Conservation (phyloP, 2,329 filamentous ascomycete species). For the Westerdykella aurantiaca region DNA sequence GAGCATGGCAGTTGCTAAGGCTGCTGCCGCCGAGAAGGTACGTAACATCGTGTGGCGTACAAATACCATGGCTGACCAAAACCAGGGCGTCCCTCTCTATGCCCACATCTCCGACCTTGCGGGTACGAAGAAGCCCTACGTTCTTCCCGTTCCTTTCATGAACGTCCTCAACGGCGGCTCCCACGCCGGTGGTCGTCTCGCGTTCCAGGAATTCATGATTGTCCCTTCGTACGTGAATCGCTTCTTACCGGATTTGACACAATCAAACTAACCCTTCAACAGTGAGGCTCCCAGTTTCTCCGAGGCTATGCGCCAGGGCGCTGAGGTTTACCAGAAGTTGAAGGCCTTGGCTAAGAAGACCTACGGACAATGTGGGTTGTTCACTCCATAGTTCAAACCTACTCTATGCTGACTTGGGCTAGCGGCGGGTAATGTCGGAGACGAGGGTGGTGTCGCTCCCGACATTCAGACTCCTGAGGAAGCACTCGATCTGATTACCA, state of each 20-base stretch:
- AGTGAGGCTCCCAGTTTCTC: constrained; percentile 83
- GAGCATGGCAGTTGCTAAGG: constrained; percentile 55
- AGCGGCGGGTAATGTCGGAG: constrained; percentile 91
- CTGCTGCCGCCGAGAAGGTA: constrained; percentile 50
- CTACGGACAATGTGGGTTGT: constrained; percentile 70
- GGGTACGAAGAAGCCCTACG: constrained; percentile 49
- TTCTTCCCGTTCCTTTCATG: constrained; percentile 54
- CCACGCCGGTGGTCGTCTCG: constrained; percentile 87
- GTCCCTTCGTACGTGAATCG: constrained; percentile 41
- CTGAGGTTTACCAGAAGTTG: constrained; percentile 97
- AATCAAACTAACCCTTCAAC: constrained; percentile 13
- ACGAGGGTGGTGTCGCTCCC: constrained; percentile 98
- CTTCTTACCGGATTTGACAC: neutral
- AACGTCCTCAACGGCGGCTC: constrained; percentile 66
- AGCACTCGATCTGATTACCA: constrained; percentile 92
- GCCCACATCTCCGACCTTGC: constrained; percentile 52
- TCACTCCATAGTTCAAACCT: neutral
- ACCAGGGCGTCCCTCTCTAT: constrained; percentile 49
- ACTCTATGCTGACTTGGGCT: neutral
- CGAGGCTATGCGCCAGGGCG: constrained; percentile 91
- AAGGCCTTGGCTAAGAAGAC: constrained; percentile 98
- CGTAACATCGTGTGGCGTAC: neutral
- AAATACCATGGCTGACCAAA: neutral
- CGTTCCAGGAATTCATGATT: constrained; percentile 56
- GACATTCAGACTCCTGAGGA: constrained; percentile 97